phyloP scores from a whole-genome alignment of 768 basidiomycete species.

The Kwoniella botswanensis region DNA sequence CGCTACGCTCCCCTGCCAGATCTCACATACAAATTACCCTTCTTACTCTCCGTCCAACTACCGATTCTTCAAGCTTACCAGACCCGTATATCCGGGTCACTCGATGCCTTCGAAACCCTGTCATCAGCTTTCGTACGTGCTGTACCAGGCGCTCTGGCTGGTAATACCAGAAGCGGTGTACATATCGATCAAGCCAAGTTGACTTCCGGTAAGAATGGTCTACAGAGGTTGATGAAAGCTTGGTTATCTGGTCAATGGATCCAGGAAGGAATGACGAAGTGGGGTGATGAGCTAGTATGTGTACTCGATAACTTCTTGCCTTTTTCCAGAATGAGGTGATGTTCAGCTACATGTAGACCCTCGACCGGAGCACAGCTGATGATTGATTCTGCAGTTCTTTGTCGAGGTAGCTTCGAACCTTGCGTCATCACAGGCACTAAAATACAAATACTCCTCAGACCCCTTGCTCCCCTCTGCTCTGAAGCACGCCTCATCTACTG shows the following conservation, averaged over 20 bases:
- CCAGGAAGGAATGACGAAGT: constrained; percentile 69
- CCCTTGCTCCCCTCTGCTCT: constrained; percentile 26
- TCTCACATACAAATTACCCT: constrained; percentile 75
- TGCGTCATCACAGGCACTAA: constrained; percentile 10
- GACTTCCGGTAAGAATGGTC: constrained; percentile 82
- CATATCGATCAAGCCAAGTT: constrained; percentile 66
- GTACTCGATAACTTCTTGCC: constrained; percentile 42
- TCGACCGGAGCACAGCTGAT: neutral
- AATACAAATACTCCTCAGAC: constrained; percentile 35
- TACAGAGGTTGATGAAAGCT: constrained; percentile 83
- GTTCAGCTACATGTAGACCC: neutral
- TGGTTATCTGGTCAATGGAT: constrained; percentile 79
- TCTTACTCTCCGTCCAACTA: constrained; percentile 82
- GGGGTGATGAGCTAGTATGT: constrained; percentile 89
- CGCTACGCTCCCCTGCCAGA: constrained; percentile 88
- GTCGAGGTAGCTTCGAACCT: constrained; percentile 73
- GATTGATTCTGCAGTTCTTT: constrained; percentile 70
- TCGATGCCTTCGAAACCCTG: constrained; percentile 92
- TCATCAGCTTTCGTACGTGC: constrained; percentile 85
- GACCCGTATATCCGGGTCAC: constrained; percentile 74
- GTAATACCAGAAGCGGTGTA: constrained; percentile 64
- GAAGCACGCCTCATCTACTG: constrained; percentile 14
- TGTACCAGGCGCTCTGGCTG: constrained; percentile 83
- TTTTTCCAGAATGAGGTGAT: neutral
- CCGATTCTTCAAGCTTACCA: constrained; percentile 80